Base-by-base conservation (phyloP, 2,329 filamentous ascomycete genomes). In the Fusarium sacchari region DNA sequence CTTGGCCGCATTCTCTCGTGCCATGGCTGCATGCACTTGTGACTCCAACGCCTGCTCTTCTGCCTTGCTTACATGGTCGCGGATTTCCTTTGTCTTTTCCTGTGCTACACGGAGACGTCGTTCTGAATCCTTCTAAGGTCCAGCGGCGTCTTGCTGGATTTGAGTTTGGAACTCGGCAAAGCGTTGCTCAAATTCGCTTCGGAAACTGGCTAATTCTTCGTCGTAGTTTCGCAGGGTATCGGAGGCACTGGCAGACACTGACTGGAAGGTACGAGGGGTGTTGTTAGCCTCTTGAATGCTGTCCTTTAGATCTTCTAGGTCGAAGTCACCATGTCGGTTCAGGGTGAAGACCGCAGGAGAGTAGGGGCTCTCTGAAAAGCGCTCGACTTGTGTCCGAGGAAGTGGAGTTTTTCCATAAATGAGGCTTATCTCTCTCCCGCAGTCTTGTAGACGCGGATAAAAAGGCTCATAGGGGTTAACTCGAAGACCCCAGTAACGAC, bases 391-490 rank as follows among this genome's bases (percentile, higher is more conserved):
- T 43, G 6, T 3, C 42, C 0, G 10, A 43, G 15, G 4, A 24
- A 0, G 1, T 24, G 42, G 15, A 18, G 1, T 3, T 2, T 43
- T 43, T 4, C 42, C 42, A 15, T 4, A 18, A 5, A 24, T 43
- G 15, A 43, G 42, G 2, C 8, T 2, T 15, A 43, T 12, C 42
- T 43, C 42, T 18, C 0, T 43, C 7, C 24, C 5, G n/a, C n/a
- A 8, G 42, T 43, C 5, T 12, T 18, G 6, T 2, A 24, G 42
- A 8, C 11, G 42, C 10, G 42, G 42, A n/a, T 43, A 43, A 43
- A 43, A 43, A 24, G 15, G n/a, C 6, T 43, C 5, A 5, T 24
- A 0, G 14, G 7, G 1, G 4, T 2, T 11, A 10, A 42, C 4
- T 42, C 1, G 40, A 24, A 17, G 1, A 1, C 6, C 40, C 40